These are phyloP conservation scores for Saccharomycopsis synnaedendra DNA, from an alignment of 805 yeast genomes.

Conservation along the genomic window DNA sequence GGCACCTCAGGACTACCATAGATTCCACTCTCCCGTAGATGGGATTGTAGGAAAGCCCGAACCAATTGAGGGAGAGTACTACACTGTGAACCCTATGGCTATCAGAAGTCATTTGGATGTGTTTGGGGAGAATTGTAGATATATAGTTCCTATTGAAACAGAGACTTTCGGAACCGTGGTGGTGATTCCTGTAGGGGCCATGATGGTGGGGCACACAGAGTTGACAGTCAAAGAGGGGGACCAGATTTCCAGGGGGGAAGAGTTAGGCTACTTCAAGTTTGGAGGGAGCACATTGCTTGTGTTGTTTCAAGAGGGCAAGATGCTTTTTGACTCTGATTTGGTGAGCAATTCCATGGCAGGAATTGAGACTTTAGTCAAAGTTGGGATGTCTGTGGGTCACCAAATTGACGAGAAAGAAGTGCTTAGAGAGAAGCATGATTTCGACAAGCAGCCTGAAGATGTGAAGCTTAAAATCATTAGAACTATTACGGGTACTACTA, in stretches of 20 bases:
- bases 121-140: constrained; percentile 82
- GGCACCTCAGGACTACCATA: constrained; percentile 95
- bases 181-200: constrained; percentile 85
- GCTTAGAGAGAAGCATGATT: constrained; percentile 34
- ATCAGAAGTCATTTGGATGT: constrained; percentile 80
- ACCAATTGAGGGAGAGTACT: constrained; percentile 79
- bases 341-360: constrained; percentile 50
- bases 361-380: constrained; percentile 75
- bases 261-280: constrained; percentile 88
- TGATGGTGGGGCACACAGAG: constrained; percentile 95
- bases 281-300: constrained; percentile 86
- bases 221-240: constrained; percentile 57
- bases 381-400: constrained; percentile 92
- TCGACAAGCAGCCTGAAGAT: constrained; percentile 35
- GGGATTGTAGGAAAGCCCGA: constrained; percentile 60
- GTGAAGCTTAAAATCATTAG: constrained; percentile 39
- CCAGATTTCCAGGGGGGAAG: constrained; percentile 56
- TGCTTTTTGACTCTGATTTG: constrained; percentile 66
- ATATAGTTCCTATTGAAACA: constrained; percentile 66
- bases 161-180: constrained; percentile 67
- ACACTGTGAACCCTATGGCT: constrained; percentile 97
- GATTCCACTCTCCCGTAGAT: constrained; percentile 82
- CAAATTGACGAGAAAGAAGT: constrained; percentile 36
- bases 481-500: constrained; percentile 38
- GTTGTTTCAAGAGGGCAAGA: constrained; percentile 39